Percentiles rank a stretch among this genome's conserved stretches.
Evolutionary conservation across 139 green algal genomes (phyloP).

Genomic region (Chlorella sp.): DNA sequence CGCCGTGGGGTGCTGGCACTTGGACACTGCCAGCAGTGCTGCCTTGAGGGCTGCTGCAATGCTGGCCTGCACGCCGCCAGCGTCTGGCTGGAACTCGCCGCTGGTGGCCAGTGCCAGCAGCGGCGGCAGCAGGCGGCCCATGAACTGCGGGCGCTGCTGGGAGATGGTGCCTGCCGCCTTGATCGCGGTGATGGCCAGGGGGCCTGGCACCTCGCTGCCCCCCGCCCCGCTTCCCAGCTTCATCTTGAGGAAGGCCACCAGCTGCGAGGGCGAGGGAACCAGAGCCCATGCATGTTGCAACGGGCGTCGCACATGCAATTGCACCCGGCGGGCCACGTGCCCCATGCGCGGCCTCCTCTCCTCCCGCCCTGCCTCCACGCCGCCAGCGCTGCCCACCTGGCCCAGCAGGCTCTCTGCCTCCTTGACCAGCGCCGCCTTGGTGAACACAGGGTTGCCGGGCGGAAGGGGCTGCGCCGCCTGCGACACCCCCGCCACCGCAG

Average conservation of each 20-base stretch:
- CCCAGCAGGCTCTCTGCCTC: conserved; percentile 30
- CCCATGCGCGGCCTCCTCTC: too few species aligned
- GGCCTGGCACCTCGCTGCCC: conserved; percentile 18
- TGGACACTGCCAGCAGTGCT: conserved; percentile 24
- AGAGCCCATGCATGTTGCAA: too few species aligned
- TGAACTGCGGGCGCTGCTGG: conserved; percentile 49
- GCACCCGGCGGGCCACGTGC: too few species aligned
- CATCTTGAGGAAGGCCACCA: conserved; percentile 41
- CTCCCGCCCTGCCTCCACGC: too few species aligned
- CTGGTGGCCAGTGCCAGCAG: conserved; percentile 43
- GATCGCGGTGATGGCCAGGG: conserved; percentile 36
- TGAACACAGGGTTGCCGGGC: conserved; percentile 16
- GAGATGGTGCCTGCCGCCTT: conserved; percentile 30
- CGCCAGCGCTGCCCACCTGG: too few species aligned
- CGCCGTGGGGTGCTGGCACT: conserved; percentile 25
- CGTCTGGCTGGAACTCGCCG: not conserved
- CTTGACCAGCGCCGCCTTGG: conserved; percentile 16
- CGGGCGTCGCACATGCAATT: too few species aligned
- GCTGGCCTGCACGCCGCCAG: not conserved
- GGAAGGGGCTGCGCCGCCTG: conserved; percentile 4
- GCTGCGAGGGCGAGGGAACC: too few species aligned
- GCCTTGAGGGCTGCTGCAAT: conserved; percentile 28
- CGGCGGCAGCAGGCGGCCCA: conserved; percentile 42
- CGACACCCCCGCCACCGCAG: conserved; percentile 13
- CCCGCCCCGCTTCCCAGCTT: not conserved